phyloP scores from a whole-genome alignment of 202 grass and related monocot genomes.

The Brachypodium distachyon region DNA sequence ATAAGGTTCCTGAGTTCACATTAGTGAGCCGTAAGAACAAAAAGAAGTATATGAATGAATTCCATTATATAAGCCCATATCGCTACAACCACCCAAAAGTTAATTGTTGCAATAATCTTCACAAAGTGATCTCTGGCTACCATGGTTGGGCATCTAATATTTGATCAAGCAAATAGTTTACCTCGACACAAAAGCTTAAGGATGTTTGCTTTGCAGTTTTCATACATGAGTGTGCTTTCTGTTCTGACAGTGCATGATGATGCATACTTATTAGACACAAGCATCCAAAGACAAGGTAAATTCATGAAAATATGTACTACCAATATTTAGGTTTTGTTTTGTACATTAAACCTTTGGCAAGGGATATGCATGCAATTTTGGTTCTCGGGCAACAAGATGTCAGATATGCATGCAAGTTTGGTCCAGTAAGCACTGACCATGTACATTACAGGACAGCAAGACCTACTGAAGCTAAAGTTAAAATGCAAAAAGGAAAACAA shows the following conservation, averaged over 20 bases:
- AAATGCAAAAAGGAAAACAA: not conserved
- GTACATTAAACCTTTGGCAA: not conserved
- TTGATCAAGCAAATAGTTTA: not conserved
- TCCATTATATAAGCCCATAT: not conserved
- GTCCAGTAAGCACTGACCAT: not conserved
- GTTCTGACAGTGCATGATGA: not conserved
- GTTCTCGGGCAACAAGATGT: not conserved
- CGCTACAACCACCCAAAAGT: not conserved
- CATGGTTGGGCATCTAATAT: not conserved
- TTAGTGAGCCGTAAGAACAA: not conserved
- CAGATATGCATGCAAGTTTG: not conserved
- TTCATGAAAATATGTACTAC: not conserved
- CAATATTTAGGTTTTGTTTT: not conserved
- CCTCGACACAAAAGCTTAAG: not conserved
- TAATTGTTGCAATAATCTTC: not conserved
- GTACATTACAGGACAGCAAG: not conserved
- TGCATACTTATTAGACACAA: not conserved
- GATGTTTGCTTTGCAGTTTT: not conserved
- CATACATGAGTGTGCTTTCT: not conserved
- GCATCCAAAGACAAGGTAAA: not conserved
- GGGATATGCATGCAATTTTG: not conserved
- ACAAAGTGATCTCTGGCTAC: not conserved
- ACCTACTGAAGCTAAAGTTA: not conserved
- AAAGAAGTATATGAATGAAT: not conserved
- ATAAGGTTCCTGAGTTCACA: not conserved